Evolutionary conservation across 2,329 filamentous ascomycete genomes (phyloP), one percentile per base, ranked within the genome.

Genomic region (Trichoderma oligosporum): DNA sequence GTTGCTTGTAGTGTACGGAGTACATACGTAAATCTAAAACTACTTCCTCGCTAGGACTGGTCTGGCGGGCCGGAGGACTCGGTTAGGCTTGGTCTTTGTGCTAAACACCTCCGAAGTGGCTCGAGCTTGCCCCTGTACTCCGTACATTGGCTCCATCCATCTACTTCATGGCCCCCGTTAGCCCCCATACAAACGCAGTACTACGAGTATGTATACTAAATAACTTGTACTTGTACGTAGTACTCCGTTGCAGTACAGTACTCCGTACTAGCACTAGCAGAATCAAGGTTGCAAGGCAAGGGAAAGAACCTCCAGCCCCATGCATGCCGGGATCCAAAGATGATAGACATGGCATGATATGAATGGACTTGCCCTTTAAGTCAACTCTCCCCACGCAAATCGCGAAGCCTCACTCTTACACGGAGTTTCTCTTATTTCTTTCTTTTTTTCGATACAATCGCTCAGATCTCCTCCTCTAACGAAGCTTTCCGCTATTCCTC

Each of bases 321-420:
- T 45, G 52, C 52, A 55, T 29, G 22, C 52, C 52, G 41, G 52
- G 52, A 38, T 55, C 31, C 33, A 55, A 55, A 29, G 52, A 55
- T 55, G 52, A 45, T 55, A 27, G 52, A 35, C 52, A 45, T 44
- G 52, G 52, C 52, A 55, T 45, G 52, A 55, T 46, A 55, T 46
- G 52, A 41, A 46, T 55, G 52, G 52, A 55, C 52, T 55, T 55
- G 52, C 52, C 52, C 42, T 35, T 55, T 55, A 55, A 55, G 52
- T 55, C 52, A 29, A 55, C 33, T 20, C 12, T 55, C 52, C 52
- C 52, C 52, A 55, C 52, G 52, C 52, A 35, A 22, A n/a, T 29
- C 52, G 41, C 42, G 41, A 55, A 55, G 52, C 52, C 41, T 55
- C 52, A 45, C 29, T 55, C 51, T 41, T 55, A 24, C 52, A 36